These are phyloP conservation scores for Kalaharituber pfeilii DNA, from an alignment of 2,329 filamentous ascomycete genomes.

Conservation along the genomic window DNA sequence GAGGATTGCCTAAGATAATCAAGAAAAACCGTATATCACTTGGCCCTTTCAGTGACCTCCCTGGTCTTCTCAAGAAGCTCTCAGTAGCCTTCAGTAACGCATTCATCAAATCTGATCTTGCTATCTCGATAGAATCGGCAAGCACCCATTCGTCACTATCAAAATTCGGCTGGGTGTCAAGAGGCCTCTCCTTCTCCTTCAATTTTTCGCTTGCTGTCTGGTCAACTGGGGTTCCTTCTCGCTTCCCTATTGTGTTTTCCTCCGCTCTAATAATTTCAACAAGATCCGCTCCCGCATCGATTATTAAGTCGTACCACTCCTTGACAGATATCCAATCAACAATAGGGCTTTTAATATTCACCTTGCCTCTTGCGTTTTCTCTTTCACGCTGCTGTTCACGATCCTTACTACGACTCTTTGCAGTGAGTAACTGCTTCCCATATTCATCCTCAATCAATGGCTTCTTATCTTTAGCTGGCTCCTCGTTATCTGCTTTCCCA, in stretches of 20 bases:
- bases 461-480: not conserved
- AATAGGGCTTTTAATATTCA: constrained; percentile 10
- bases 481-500: not conserved
- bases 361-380: constrained; percentile 3
- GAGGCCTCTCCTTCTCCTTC: constrained; percentile 9
- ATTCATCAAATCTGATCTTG: constrained; percentile 51
- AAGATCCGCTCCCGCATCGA: constrained; percentile 38
- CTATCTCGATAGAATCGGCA: constrained; percentile 38
- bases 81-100: constrained; percentile 63
- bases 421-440: constrained; percentile 2
- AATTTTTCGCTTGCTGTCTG: constrained; percentile 19
- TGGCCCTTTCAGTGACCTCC: constrained; percentile 47
- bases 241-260: constrained; percentile 7
- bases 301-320: constrained; percentile 56
- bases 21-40: constrained; percentile 61
- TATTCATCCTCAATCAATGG: not conserved
- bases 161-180: constrained; percentile 23
- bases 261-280: not conserved
- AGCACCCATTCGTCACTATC: constrained; percentile 27
- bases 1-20: constrained; percentile 60
- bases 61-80: constrained; percentile 60
- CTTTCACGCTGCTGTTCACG: constrained; percentile 6
- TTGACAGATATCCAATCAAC: constrained; percentile 57
- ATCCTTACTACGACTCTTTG: constrained; percentile 2
- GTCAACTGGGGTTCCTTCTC: constrained; percentile 14